Conservation (phyloP, 305 asterid species). For the Fraxinus floribunda region DNA sequence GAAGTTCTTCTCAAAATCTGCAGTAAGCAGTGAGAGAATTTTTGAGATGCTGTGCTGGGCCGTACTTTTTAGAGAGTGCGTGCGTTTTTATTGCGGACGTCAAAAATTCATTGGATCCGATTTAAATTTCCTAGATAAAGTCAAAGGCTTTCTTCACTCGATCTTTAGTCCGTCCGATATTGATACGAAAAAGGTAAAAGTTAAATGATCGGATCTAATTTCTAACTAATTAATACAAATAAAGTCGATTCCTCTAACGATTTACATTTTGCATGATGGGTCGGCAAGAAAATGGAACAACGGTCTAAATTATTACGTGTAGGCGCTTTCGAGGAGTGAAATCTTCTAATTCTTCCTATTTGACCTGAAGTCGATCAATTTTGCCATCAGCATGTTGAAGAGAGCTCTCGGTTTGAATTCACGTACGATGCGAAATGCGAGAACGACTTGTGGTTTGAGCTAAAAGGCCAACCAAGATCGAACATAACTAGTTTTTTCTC, state of each 20-base stretch:
- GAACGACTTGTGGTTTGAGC: not conserved
- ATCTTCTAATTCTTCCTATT: not conserved
- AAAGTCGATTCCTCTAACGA: not conserved
- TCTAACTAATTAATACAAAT: not conserved
- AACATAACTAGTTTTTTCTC: not conserved
- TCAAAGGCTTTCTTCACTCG: conserved; percentile 25
- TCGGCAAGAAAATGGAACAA: not conserved
- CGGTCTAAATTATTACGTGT: not conserved
- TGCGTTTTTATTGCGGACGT: conserved; percentile 52
- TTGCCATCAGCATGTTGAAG: not conserved
- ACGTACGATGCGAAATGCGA: not conserved
- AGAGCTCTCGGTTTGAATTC: not conserved
- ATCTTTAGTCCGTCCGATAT: not conserved
- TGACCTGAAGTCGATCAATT: not conserved
- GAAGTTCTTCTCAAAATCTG: conserved; percentile 15
- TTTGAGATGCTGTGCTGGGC: not conserved
- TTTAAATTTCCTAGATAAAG: conserved; percentile 30
- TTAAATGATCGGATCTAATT: not conserved
- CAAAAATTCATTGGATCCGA: conserved; percentile 45
- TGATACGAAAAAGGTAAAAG: not conserved
- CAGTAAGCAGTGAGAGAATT: conserved; percentile 37
- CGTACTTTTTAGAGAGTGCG: conserved; percentile 3
- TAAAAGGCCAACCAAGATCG: not conserved
- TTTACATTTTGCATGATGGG: not conserved
- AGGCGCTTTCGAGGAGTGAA: not conserved